A percentile compares a stretch with the other conserved stretches of the same genome.
Evolutionary conservation across 2,329 filamentous ascomycete species (phyloP).

Genomic region (Biscogniauxia marginata): DNA sequence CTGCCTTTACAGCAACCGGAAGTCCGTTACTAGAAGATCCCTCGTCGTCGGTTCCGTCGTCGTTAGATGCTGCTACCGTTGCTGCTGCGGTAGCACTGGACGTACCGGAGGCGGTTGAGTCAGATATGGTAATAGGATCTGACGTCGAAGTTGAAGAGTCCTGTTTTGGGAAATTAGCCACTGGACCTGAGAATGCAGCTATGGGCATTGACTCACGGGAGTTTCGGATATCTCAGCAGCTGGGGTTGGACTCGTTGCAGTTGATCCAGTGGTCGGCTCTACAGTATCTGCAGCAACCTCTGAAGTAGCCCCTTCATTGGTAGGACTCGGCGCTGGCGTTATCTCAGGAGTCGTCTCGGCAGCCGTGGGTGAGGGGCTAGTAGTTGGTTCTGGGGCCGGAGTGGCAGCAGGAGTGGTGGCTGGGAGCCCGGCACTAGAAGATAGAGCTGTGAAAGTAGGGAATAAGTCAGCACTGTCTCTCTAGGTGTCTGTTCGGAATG

Average conservation of each 20-base stretch:
- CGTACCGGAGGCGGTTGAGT: constrained; percentile 6
- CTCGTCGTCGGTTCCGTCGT: background rate
- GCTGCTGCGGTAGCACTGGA: constrained; percentile 5
- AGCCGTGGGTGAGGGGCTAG: constrained; percentile 9
- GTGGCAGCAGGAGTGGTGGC: constrained; percentile 7
- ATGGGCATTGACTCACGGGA: constrained; percentile 5
- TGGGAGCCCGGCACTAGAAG: constrained; percentile 8
- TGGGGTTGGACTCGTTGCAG: constrained; percentile 2
- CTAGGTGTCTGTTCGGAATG: background rate
- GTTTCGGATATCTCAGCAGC: background rate
- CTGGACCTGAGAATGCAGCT: background rate
- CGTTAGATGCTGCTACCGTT: background rate
- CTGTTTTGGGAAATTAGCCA: background rate
- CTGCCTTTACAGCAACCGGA: constrained; percentile 45
- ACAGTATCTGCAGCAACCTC: background rate
- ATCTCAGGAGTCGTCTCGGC: constrained; percentile 7
- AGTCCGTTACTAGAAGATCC: constrained; percentile 29
- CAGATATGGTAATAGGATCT: constrained; percentile 6
- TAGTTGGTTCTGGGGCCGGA: constrained; percentile 1
- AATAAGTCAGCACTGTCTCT: background rate
- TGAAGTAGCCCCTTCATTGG: background rate
- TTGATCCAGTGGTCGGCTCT: background rate
- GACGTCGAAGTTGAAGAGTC: constrained; percentile 6
- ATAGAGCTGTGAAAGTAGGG: constrained; percentile 15
- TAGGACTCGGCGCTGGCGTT: background rate